phyloP scores from a whole-genome alignment of 176 grass and related monocot genomes.

The Oryza brachyantha region DNA sequence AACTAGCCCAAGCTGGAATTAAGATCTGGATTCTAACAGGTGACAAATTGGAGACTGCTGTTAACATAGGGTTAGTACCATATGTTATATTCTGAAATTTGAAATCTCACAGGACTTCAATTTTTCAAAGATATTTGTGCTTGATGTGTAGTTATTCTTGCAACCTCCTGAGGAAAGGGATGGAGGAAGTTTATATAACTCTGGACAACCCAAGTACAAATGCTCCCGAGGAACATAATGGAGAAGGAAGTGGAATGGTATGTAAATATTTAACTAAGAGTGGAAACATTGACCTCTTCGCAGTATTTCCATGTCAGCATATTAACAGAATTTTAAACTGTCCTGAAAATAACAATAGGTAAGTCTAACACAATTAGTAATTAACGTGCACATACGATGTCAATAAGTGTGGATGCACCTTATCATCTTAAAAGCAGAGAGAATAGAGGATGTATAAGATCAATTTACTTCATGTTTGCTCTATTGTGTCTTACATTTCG shows the following conservation, averaged over 20 bases:
- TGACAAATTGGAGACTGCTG: slow-evolving; percentile 94
- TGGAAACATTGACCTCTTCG: not conserved
- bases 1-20: slow-evolving; percentile 95
- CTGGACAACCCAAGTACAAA: slow-evolving; percentile 51
- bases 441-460: not conserved
- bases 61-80: slow-evolving; percentile 84
- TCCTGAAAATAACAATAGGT: slow-evolving; percentile 12
- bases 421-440: not conserved
- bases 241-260: slow-evolving; percentile 34
- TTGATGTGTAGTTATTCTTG: slow-evolving; percentile 70
- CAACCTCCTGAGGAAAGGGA: slow-evolving; percentile 84
- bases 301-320: slow-evolving; percentile 6
- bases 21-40: slow-evolving; percentile 96
- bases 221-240: slow-evolving; percentile 3
- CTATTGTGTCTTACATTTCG: not conserved
- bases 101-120: not conserved
- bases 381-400: not conserved
- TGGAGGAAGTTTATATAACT: slow-evolving; percentile 77
- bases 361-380: not conserved
- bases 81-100: slow-evolving; percentile 24
- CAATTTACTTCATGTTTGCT: not conserved
- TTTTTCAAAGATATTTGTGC: slow-evolving; percentile 28
- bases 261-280: not conserved
- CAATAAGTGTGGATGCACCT: not conserved
- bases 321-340: not conserved